Evolutionary conservation across 164 flowering plant species (phyloP), one percentile per base, ranked within the genome.

Genomic region (Magnolia kwangsiensis): DNA sequence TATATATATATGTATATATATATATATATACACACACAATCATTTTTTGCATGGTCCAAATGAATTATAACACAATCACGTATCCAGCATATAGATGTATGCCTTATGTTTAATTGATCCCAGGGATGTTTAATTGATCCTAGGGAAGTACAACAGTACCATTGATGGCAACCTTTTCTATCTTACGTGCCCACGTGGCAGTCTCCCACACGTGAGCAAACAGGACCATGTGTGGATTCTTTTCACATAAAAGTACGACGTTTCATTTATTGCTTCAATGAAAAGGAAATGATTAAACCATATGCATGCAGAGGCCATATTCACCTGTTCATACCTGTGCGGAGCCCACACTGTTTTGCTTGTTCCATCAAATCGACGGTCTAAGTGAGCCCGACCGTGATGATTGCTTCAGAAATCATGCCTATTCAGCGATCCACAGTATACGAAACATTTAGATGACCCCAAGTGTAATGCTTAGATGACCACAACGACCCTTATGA

Each of bases 91-190:
- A 55, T 8, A 16, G 10, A 24, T n/a, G 75, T 67, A 73, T 11
- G 14, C 64, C n/a, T 61, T 16, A 55, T 55, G 59, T 55, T 73
- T 63, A 70, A 50, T 20, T 50, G 71, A 74, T 66, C 59, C 63
- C 11, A 66, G 70, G 23, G 71, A 74, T 55, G 59, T 55, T 73
- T 63, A 70, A 50, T 20, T 50, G 71, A 74, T 66, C 59, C 63
- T 20, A 66, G 70, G 23, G 71, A 74, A 66, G 64, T 50, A 50
- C 63, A 74, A 16, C 31, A n/a, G 14, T 74, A 51, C 7, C 78
- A 69, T 76, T 73, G 37, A 76, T 76, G 19, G 20, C 67, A 58
- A 13, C 20, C 63, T 70, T 55, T 55, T 55, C 16, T 55, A 55
- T 55, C 59, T 55, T 55, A 55, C 59, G 8, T 16, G 59, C 59